phyloP scores from a whole-genome alignment of 2,329 filamentous ascomycete genomes.

The Aspergillus candidus region DNA sequence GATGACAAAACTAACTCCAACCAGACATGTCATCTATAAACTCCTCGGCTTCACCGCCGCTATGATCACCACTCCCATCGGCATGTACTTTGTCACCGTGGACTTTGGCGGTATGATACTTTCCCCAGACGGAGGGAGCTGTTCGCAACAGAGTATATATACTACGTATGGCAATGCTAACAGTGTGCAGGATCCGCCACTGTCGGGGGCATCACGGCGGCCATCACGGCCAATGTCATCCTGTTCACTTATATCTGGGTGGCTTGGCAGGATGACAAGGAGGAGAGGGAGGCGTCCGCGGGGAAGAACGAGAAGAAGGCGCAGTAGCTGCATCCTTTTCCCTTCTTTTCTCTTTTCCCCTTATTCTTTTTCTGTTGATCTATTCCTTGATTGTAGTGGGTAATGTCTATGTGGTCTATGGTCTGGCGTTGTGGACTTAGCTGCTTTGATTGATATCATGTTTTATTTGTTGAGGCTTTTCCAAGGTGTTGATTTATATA shows the following conservation, averaged over 20 bases:
- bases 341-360: background rate
- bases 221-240: conserved; percentile 85
- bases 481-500: conserved; percentile 2
- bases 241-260: conserved; percentile 86
- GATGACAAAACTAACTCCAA: background rate
- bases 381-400: background rate
- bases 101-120: conserved; percentile 65
- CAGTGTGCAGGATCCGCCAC: conserved; percentile 72
- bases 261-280: conserved; percentile 81
- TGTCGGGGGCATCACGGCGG: conserved; percentile 76
- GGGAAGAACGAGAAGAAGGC: conserved; percentile 49
- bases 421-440: conserved; percentile 3
- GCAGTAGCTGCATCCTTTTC: conserved; percentile 23
- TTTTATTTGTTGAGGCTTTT: background rate
- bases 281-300: conserved; percentile 63
- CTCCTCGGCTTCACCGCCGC: conserved; percentile 83
- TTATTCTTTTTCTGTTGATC: background rate
- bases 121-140: conserved; percentile 1
- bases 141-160: background rate
- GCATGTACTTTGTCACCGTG: conserved; percentile 79
- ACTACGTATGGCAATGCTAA: background rate
- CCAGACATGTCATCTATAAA: conserved; percentile 75
- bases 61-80: conserved; percentile 83
- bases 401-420: background rate
- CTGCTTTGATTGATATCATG: background rate